These are phyloP conservation scores for Flaveria sonorensis DNA, from an alignment of 129 eudicot species.

Conservation along the genomic window DNA sequence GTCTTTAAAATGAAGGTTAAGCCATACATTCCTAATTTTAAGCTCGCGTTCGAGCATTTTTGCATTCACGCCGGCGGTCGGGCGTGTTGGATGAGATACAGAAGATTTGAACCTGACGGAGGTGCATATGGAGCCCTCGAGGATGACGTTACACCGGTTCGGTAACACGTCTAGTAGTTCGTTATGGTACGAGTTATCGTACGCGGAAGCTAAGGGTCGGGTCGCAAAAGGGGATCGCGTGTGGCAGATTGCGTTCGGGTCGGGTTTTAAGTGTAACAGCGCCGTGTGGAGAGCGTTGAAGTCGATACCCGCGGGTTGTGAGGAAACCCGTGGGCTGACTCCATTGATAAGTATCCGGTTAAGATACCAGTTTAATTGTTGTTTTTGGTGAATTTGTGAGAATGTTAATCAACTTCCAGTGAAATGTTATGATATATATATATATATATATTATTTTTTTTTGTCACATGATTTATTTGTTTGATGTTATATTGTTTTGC, in stretches of 20 bases:
- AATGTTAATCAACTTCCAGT: no score
- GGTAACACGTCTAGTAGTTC: constrained; percentile 96
- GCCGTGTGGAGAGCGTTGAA: constrained; percentile 87
- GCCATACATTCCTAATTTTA: constrained; percentile 87
- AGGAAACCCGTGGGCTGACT: constrained; percentile 78
- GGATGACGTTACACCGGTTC: constrained; percentile 84
- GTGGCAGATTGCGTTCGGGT: constrained; percentile 96
- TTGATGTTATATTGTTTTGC: no score
- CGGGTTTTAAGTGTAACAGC: constrained; percentile 92
- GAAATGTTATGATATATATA: no score
- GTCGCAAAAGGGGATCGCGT: constrained; percentile 70
- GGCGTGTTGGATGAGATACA: constrained; percentile 70
- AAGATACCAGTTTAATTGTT: constrained; percentile 35
- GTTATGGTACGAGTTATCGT: constrained; percentile 83
- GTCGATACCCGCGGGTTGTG: constrained; percentile 39
- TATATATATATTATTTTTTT: no score
- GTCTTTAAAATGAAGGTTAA: constrained; percentile 66
- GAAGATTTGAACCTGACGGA: constrained; percentile 66
- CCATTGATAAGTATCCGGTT: constrained; percentile 63
- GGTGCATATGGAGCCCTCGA: constrained; percentile 87
- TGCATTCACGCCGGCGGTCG: constrained; percentile 93
- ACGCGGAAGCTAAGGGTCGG: constrained; percentile 83
- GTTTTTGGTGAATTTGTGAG: no score
- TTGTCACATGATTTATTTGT: no score
- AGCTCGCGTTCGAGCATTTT: constrained; percentile 85